Base-by-base conservation (phyloP, 805 yeast genomes). In the Gaillardinia entomophila region DNA sequence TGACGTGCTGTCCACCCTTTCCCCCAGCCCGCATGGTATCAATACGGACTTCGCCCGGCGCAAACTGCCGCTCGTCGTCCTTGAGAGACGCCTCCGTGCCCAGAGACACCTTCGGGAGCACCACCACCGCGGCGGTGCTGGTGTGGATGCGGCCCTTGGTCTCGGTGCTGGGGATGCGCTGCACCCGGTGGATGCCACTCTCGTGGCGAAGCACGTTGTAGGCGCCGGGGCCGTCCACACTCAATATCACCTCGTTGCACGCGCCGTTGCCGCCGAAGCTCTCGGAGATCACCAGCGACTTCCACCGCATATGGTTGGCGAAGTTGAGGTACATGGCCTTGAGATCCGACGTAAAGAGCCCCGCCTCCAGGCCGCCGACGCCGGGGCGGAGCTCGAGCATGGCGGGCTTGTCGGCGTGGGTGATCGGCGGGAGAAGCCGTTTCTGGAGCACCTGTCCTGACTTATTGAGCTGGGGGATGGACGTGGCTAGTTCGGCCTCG, bases 1-100 rank as follows among this genome's bases (percentile, higher is more conserved):
- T 90, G 24, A 90, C 98, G 52, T 90, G 97, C 62, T 90, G 98
- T 0, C 98, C 98, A 35, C 98, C 98, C 42, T 92, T 82, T 3
- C 98, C 98, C 35, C 95, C 79, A 1, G 97, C 86, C 45, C 98
- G 71, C 96, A 90, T 92, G n/a, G 92, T 88, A 53, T 92, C 98
- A 3, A 92, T 78, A 35, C 96, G 71, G 15, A 92, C 78, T 48
- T 92, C 98, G 2, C 84, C 95, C 0, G 89, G 85, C 13, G 77
- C 77, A 56, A 92, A 87, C 35, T 75, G 74, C 26, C 90, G 62
- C 46, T 83, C 90, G 34, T 74, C 75, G 7, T 60, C 65, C 14
- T 55, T 53, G 23, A 66, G 58, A 5, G 75, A 65, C 23, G 46
- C 48, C 38, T 71, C 77, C 14, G 64, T 62, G 2, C 77, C 77